Base-by-base conservation (phyloP, 768 basidiomycete genomes). In the Pulveroboletus ravenelii region DNA sequence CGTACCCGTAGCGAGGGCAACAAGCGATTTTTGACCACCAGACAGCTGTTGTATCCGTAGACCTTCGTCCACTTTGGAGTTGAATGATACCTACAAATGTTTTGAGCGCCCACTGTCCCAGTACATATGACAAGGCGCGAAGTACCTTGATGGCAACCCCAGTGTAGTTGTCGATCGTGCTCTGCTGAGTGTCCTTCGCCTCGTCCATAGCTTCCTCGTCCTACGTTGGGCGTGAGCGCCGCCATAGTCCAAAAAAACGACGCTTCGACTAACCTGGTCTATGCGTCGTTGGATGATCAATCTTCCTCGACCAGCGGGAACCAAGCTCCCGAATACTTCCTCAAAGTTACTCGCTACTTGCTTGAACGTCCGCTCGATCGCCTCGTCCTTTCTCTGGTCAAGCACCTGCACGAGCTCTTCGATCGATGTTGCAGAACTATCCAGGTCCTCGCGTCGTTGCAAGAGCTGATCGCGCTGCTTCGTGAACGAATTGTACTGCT, bases 321-420 rank as follows among this genome's bases (percentile, higher is more conserved):
- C 96, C 17, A 99, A 77, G 65, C 84, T 89, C 72, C 93, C 93
- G 66, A 99, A 98, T 15, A 98, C 93, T 52, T 97, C 92, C 64
- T 90, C 91, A 65, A 99, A 99, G 69, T 96, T 94, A 54, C 82
- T 92, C 20, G 93, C 93, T 2, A 98, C 96, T 65, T 98, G 93
- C 71, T 95, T 95, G 72, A 99, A 99, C 9, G 95, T 98, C 41
- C 95, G 76, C 68, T 98, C 95, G 56, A 99, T 98, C 6, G 96
- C 96, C 66, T 98, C 96, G 60, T 99, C 96, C 67, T 99, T 99
- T 47, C 95, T 78, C 64, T 94, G 91, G 66, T 99, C 96, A 7
- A 99, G 79, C 5, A 92, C 90, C 50, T 91, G 81, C 23, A 99
- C 92, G 6, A 99, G 79, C 60, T 95, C 90, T 57, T 93, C 82